These are phyloP conservation scores for Macrophomina tecta DNA, from an alignment of 2,329 filamentous ascomycete genomes.

Conservation along the genomic window DNA sequence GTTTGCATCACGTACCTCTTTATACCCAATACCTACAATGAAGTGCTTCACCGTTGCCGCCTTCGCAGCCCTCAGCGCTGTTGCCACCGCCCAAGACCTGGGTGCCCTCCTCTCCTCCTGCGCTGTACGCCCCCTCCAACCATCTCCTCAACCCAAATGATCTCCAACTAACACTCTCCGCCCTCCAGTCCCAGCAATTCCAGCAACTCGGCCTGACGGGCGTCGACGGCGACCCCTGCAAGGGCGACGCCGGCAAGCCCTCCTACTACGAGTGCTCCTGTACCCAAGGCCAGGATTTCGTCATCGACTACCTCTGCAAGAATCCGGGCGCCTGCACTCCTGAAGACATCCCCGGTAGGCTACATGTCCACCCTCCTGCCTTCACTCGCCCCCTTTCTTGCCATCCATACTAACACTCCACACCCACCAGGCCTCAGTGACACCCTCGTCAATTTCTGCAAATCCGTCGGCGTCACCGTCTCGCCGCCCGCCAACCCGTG, in stretches of 20 bases:
- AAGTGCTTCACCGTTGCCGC: conserved; percentile 12
- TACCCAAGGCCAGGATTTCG: conserved; percentile 16
- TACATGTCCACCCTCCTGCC: too few species aligned
- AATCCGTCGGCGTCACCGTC: conserved; percentile 23
- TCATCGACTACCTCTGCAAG: conserved; percentile 17
- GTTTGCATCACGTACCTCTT: not conserved
- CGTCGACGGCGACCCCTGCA: conserved; percentile 25
- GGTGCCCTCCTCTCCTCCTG: conserved; percentile 15
- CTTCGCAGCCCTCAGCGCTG: conserved; percentile 13
- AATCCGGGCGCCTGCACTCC: conserved; percentile 17
- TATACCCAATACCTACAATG: not conserved
- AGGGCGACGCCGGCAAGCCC: conserved; percentile 15
- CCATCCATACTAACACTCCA: not conserved
- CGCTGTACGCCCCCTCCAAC: not conserved
- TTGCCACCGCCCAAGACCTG: conserved; percentile 17
- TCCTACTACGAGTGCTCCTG: conserved; percentile 27
- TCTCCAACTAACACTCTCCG: not conserved
- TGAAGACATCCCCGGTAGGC: conserved; percentile 12
- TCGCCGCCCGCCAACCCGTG: conserved; percentile 16
- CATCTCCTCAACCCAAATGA: not conserved
- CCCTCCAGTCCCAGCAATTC: conserved; percentile 18
- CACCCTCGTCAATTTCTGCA: conserved; percentile 22
- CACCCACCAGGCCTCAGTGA: not conserved
- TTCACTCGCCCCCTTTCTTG: too few species aligned
- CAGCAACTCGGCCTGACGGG: conserved; percentile 20